A percentile compares a stretch with the other conserved stretches of the same genome.
These are phyloP conservation scores for Golubevia sp. DNA, from an alignment of 1,284 basidiomycete species.

Conservation along the genomic window DNA sequence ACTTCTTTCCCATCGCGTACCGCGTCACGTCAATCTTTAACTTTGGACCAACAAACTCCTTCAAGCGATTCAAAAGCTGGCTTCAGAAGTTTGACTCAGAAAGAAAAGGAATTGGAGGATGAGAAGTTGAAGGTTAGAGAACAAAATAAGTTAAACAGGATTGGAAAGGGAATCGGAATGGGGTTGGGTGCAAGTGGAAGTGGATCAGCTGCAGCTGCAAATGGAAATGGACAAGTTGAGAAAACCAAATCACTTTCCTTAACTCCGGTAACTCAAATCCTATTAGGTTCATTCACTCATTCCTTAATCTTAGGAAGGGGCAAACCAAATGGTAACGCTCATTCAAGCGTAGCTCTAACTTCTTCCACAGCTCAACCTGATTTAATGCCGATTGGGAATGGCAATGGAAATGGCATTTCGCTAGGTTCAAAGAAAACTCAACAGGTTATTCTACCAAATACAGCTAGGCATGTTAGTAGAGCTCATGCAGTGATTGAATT, in stretches of 20 bases:
- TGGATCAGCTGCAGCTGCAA: too few relatives aligned
- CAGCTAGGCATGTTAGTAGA: slow-evolving; percentile 49
- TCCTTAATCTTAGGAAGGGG: slow-evolving; percentile 33
- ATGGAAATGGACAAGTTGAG: background rate
- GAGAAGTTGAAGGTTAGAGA: background rate
- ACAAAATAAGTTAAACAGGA: too few relatives aligned
- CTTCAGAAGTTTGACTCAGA: background rate
- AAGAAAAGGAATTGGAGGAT: background rate
- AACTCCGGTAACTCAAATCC: slow-evolving; percentile 7
- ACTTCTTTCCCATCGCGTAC: background rate
- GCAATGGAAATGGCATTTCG: too few relatives aligned
- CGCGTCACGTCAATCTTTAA: background rate
- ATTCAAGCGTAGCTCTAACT: background rate
- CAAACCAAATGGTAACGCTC: slow-evolving; percentile 27
- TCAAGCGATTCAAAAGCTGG: background rate
- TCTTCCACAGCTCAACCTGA: too few relatives aligned
- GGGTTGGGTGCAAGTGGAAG: too few relatives aligned
- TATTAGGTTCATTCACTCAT: slow-evolving; percentile 26
- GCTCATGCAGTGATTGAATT: slow-evolving; percentile 54
- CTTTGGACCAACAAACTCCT: background rate
- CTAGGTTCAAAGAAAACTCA: too few relatives aligned
- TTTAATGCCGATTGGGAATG: too few relatives aligned
- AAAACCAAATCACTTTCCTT: background rate
- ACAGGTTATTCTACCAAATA: slow-evolving; percentile 22
- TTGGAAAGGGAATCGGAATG: too few relatives aligned